Percentiles rank a stretch among this genome's conserved stretches.
These are phyloP conservation scores for Monascus ruber DNA, from an alignment of 2,329 filamentous ascomycete genomes.

Conservation along the genomic window DNA sequence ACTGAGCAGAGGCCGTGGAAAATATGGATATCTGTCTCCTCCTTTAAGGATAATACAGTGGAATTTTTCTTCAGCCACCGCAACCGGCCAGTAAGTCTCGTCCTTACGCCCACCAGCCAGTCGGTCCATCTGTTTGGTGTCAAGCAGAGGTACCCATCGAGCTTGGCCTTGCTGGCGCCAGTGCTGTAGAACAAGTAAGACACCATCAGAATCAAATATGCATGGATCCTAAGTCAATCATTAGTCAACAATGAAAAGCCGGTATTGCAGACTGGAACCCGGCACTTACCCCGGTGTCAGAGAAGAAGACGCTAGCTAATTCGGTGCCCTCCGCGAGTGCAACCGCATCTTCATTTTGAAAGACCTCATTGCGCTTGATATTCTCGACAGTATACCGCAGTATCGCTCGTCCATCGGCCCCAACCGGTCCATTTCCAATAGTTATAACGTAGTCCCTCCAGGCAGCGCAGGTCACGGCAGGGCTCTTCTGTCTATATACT, in stretches of 20 bases:
- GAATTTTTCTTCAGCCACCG: conserved; percentile 81
- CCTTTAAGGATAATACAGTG: conserved; percentile 99
- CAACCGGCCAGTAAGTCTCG: conserved; percentile 90
- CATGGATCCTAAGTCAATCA: conserved; percentile 60
- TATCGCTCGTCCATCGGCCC: conserved; percentile 63
- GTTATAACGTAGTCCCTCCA: conserved; percentile 96
- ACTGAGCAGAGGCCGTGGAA: conserved; percentile 74
- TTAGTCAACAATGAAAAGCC: not conserved
- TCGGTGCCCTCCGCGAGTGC: conserved; percentile 65
- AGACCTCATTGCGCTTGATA: conserved; percentile 84
- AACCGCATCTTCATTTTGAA: conserved; percentile 85
- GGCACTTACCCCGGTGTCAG: conserved; percentile 63
- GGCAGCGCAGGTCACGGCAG: conserved; percentile 83
- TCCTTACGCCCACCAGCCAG: conserved; percentile 74
- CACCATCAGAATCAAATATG: conserved; percentile 88
- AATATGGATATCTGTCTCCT: conserved; percentile 84
- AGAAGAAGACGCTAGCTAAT: conserved; percentile 80
- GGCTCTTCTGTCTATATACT: conserved; percentile 86
- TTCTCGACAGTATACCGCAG: conserved; percentile 91
- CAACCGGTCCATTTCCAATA: conserved; percentile 80
- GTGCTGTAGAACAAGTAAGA: conserved; percentile 75
- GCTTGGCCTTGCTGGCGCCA: conserved; percentile 82
- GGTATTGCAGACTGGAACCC: not conserved
- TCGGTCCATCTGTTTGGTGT: conserved; percentile 73
- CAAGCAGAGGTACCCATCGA: conserved; percentile 81